Percentiles rank a stretch among this genome's conserved stretches.
Conservation (phyloP, 73 alveolate genomes). For the Uronychia binucleata region DNA sequence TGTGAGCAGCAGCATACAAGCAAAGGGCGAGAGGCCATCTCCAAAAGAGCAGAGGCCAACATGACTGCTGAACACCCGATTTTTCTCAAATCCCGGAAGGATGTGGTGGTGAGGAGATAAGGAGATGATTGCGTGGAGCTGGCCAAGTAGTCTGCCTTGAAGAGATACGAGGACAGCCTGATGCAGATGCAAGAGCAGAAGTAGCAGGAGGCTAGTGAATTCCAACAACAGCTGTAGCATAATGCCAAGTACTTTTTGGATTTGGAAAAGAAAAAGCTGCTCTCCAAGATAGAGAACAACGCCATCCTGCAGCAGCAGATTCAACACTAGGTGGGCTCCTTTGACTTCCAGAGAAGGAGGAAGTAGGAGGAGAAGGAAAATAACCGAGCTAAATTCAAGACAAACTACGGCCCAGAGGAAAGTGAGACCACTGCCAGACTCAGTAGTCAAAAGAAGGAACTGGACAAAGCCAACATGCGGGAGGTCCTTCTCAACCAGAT, state of each 20-base stretch:
- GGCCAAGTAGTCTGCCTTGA: conserved; percentile 26
- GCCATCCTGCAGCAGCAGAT: conserved; percentile 10
- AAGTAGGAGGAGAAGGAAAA: neutral
- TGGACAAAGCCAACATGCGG: neutral
- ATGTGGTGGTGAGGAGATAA: conserved; percentile 18
- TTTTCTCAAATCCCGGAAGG: conserved; percentile 25
- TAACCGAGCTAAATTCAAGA: neutral
- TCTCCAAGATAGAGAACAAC: conserved; percentile 13
- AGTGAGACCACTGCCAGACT: neutral
- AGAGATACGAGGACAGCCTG: conserved; percentile 17
- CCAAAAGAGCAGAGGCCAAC: conserved; percentile 21
- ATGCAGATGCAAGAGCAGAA: conserved; percentile 13
- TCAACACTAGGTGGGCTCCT: neutral
- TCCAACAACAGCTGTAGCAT: conserved; percentile 18
- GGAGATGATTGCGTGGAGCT: conserved; percentile 22
- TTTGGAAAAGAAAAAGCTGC: conserved; percentile 16
- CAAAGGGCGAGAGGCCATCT: neutral
- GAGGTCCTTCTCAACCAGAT: conserved; percentile 21
- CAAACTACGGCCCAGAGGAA: conserved; percentile 39
- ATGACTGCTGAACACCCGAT: conserved; percentile 24
- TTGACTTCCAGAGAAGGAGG: neutral
- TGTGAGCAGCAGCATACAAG: neutral
- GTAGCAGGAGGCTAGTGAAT: conserved; percentile 3
- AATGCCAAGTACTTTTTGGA: conserved; percentile 18
- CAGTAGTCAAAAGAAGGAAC: neutral